Conservation (phyloP, 2,329 filamentous ascomycete genomes). For the Pseudogymnoascus pannorum region DNA sequence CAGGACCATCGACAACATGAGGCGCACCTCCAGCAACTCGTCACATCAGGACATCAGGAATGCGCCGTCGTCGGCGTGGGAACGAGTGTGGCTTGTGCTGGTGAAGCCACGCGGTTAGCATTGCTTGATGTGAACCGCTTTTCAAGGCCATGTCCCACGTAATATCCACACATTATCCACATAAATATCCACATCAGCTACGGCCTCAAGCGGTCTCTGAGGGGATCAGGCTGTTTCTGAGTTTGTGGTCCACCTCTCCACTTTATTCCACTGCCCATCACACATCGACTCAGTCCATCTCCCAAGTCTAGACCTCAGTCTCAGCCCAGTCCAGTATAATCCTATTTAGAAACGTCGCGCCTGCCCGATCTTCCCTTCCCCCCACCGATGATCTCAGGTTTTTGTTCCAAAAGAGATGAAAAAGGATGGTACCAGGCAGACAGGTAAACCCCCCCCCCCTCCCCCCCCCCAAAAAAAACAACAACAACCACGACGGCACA, state of each 20-base stretch:
- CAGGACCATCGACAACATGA: not conserved
- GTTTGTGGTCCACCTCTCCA: not conserved
- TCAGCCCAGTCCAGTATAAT: slow-evolving; percentile 7
- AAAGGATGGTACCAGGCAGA: not conserved
- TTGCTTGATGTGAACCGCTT: not conserved
- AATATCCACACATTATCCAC: not conserved
- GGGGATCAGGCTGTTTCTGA: not conserved
- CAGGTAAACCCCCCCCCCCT: too few relatives aligned
- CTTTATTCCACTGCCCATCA: not conserved
- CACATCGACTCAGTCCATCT: not conserved
- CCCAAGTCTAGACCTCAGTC: slow-evolving; percentile 1
- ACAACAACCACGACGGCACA: not conserved
- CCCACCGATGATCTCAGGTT: not conserved
- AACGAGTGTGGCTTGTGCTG: not conserved
- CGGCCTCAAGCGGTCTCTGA: not conserved
- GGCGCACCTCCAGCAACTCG: not conserved
- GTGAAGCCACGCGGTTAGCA: slow-evolving; percentile 5
- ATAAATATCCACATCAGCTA: not conserved
- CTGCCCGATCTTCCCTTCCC: not conserved
- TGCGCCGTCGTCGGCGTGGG: not conserved
- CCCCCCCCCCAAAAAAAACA: not conserved
- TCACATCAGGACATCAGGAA: not conserved
- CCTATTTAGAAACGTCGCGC: slow-evolving; percentile 3
- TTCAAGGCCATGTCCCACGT: not conserved
- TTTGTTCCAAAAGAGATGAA: slow-evolving; percentile 1